phyloP scores from a whole-genome alignment of 768 basidiomycete genomes.

The Lentinula boryana region DNA sequence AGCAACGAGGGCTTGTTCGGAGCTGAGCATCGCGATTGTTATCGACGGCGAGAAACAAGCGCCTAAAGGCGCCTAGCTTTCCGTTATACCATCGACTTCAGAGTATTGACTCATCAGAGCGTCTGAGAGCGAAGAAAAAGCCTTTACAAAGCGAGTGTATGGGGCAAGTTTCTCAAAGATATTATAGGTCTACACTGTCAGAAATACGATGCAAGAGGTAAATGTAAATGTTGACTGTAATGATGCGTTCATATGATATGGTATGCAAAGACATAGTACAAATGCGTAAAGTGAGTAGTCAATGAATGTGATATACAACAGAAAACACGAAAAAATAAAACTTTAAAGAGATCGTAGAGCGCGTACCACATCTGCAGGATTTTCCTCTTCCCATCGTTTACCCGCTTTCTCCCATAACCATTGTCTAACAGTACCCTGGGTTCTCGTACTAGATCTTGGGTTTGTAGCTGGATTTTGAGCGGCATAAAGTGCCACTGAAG shows the following conservation, averaged over 20 bases:
- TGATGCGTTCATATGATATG: background rate
- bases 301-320: background rate
- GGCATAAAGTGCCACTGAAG: background rate
- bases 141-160: too few relatives aligned
- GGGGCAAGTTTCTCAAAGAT: too few relatives aligned
- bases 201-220: background rate
- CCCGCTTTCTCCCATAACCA: conserved; percentile 37
- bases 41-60: too few relatives aligned
- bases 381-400: conserved; percentile 26
- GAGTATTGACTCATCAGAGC: too few relatives aligned
- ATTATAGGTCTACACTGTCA: background rate
- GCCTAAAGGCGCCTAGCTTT: too few relatives aligned
- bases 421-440: conserved; percentile 20
- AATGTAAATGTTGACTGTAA: background rate
- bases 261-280: background rate
- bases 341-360: conserved; percentile 25
- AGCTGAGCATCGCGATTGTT: too few relatives aligned
- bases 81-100: too few relatives aligned
- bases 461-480: background rate
- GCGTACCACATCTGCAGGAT: conserved; percentile 27
- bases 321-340: background rate
- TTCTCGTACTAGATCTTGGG: background rate
- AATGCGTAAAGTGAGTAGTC: background rate
- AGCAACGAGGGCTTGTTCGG: too few relatives aligned
- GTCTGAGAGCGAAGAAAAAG: too few relatives aligned